Conservation (phyloP, 176 grass and related monocot species). For the Alopecurus myosuroides region DNA sequence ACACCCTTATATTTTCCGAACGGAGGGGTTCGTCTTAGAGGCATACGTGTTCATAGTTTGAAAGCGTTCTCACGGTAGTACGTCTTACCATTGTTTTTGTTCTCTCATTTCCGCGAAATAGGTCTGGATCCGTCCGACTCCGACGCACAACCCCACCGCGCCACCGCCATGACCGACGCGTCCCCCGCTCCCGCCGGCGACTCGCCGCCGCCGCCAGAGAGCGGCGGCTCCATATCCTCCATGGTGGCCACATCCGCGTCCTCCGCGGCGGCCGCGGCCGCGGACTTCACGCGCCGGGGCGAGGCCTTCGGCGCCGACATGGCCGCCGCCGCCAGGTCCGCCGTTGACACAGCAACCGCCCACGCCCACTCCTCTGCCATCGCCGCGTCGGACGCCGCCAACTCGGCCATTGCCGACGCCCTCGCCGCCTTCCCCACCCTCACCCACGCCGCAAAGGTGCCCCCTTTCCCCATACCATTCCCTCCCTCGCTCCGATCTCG, state of each 20-base stretch:
- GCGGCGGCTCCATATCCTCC: constrained; percentile 36
- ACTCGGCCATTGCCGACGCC: constrained; percentile 12
- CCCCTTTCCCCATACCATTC: neutral
- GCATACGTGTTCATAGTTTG: no score
- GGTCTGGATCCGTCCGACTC: constrained; percentile 11
- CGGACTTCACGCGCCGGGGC: constrained; percentile 34
- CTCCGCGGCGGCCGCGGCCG: constrained; percentile 27
- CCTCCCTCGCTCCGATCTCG: constrained; percentile 5
- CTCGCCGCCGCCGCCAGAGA: constrained; percentile 13
- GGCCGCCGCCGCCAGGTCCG: constrained; percentile 27
- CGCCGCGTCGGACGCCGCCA: constrained; percentile 28
- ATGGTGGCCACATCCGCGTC: constrained; percentile 34
- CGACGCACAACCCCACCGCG: constrained; percentile 6
- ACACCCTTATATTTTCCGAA: no score
- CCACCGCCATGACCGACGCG: constrained; percentile 29
- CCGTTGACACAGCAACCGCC: constrained; percentile 21
- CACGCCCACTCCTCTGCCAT: constrained; percentile 16
- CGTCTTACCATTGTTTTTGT: no score
- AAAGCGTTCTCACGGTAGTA: no score
- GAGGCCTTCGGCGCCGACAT: constrained; percentile 44
- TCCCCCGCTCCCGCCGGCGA: constrained; percentile 30
- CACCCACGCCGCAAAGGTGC: constrained; percentile 37
- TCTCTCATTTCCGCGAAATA: neutral
- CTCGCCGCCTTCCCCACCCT: constrained; percentile 31
- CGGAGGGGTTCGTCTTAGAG: no score